phyloP scores from a whole-genome alignment of 495 filamentous ascomycete species.

The Tirmania nivea region DNA sequence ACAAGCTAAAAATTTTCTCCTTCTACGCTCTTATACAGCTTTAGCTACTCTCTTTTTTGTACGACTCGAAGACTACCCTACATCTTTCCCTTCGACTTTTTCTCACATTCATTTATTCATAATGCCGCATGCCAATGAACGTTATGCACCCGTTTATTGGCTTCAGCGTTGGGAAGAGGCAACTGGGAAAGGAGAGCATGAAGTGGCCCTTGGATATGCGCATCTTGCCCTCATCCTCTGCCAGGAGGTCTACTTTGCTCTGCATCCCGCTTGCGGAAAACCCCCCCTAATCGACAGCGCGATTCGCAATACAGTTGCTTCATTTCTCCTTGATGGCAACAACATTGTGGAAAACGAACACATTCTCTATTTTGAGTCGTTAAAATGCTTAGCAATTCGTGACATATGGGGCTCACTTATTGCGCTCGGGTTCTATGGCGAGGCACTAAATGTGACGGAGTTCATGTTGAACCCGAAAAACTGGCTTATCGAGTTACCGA shows the following conservation, averaged over 20 bases:
- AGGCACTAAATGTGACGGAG: background rate
- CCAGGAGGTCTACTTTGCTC: background rate
- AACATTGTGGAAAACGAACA: background rate
- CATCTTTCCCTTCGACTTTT: too few relatives aligned
- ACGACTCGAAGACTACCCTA: too few relatives aligned
- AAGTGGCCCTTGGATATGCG: background rate
- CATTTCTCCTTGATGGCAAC: background rate
- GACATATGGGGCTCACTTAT: background rate
- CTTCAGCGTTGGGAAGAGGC: background rate
- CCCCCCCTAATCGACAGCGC: background rate
- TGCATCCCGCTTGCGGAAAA: background rate
- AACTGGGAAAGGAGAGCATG: background rate
- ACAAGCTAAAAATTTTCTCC: too few relatives aligned
- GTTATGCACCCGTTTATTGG: conserved; percentile 3
- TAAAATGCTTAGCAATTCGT: background rate
- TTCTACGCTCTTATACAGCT: too few relatives aligned
- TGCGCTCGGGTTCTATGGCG: background rate
- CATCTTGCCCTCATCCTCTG: background rate
- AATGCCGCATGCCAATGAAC: background rate
- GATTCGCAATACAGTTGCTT: background rate
- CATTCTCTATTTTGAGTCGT: background rate
- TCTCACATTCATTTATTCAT: too few relatives aligned
- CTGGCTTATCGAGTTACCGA: background rate
- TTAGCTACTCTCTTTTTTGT: too few relatives aligned
- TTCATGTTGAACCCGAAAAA: background rate